Evolutionary conservation across 192 early-diverging fungal genomes (phyloP), one percentile per base, ranked within the genome.

Genomic region (Backusella tuberculispora): DNA sequence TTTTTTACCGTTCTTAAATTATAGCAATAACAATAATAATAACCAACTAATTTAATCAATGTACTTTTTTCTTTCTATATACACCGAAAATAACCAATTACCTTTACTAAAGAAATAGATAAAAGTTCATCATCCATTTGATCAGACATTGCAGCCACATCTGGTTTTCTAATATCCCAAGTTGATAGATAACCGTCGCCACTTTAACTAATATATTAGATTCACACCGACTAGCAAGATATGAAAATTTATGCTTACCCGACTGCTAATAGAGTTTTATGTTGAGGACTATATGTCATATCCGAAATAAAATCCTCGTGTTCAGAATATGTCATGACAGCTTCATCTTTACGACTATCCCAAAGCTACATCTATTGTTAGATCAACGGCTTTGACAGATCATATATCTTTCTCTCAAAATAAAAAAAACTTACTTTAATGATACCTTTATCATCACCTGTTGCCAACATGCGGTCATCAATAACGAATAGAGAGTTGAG

Each of bases 81-180:
- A 34, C 29, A 34, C 29, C 5, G 4, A 9, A 43, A 43, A 9
- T 43, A 43, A 43, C 42, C 45, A 10, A 46, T 72, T 73, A 91
- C 90, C 73, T 90, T 88, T 10, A 96, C 88, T 63, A 95, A 78
- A 4, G 78, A 77, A 19, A 99, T 86, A 26, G 93, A 97, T 53
- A 99, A 78, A 45, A 99, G 86, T 76, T 98, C 98, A 80, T 98
- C 96, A 43, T 99, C 98, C 85, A 95, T 95, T 76, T 96, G 93
- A 37, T 92, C 98, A 6, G 95, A 98, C 75, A 95, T 91, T 41
- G 90, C 93, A 34, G 94, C 82, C 14, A 95, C 92, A 64, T 94
- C 90, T 13, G 88, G 83, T 80, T 97, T 97, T 63, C 96, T 92
- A 48, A 96, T 88, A 78, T 99, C 97, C 77, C 92, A 96, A 4